These are phyloP conservation scores for Candida sonorensis DNA, from an alignment of 805 yeast species.

Conservation along the genomic window DNA sequence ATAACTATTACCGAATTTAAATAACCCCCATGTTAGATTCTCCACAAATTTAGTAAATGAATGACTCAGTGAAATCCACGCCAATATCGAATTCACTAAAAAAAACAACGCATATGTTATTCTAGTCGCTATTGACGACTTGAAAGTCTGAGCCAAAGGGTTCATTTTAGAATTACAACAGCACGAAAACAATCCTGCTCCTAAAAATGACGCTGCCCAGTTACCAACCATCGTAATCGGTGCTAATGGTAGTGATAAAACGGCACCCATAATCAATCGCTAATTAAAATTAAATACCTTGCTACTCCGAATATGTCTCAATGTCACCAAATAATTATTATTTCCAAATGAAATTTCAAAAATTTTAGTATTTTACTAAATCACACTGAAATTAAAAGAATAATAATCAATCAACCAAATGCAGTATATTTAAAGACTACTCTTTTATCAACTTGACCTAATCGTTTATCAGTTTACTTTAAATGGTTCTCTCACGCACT, in stretches of 20 bases:
- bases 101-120: conserved; percentile 77
- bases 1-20: conserved; percentile 44
- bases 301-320: too few species aligned
- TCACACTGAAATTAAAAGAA: too few species aligned
- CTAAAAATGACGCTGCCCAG: conserved; percentile 66
- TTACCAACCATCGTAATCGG: conserved; percentile 48
- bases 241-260: conserved; percentile 66
- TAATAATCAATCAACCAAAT: too few species aligned
- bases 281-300: too few species aligned
- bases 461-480: too few species aligned
- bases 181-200: conserved; percentile 74
- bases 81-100: conserved; percentile 67
- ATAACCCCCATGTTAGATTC: conserved; percentile 58
- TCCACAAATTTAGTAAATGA: conserved; percentile 71
- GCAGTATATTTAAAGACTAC: too few species aligned
- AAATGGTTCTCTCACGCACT: too few species aligned
- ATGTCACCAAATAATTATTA: too few species aligned
- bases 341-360: too few species aligned
- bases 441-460: too few species aligned
- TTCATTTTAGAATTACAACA: conserved; percentile 31
- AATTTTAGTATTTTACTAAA: too few species aligned
- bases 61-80: conserved; percentile 90
- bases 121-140: conserved; percentile 77
- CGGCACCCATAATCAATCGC: conserved; percentile 52
- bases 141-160: conserved; percentile 40